These are phyloP conservation scores for Aphanomyces cochlioides DNA, from an alignment of 352 stramenopile genomes.

Conservation along the genomic window DNA sequence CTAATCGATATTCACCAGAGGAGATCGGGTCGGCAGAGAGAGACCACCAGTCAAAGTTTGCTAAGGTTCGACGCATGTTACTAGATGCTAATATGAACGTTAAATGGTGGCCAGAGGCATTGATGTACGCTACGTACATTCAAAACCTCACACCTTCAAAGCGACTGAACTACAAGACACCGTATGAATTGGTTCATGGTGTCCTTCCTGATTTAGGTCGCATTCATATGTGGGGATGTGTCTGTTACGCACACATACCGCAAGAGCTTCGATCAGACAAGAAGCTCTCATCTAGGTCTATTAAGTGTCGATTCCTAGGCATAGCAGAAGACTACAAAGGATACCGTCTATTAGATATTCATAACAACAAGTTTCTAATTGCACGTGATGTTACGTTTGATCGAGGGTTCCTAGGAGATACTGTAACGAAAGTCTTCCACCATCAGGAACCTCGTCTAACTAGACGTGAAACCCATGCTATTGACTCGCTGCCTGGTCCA, in stretches of 20 bases:
- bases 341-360: background rate
- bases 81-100: background rate
- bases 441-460: background rate
- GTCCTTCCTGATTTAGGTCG: background rate
- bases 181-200: background rate
- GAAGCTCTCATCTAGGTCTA: background rate
- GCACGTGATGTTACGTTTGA: background rate
- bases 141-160: background rate
- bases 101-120: background rate
- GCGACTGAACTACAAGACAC: background rate
- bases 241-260: background rate
- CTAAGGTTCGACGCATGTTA: background rate
- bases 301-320: background rate
- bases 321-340: background rate
- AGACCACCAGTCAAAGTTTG: conserved; percentile 5
- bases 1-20: background rate
- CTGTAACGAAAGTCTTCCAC: background rate
- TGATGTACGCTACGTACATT: background rate
- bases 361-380: background rate
- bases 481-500: background rate
- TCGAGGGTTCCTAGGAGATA: background rate
- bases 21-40: background rate
- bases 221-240: background rate
- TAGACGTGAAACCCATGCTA: background rate
- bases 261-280: background rate